phyloP scores from a whole-genome alignment of 2,329 filamentous ascomycete genomes.

The Pochonia chlamydosporia region DNA sequence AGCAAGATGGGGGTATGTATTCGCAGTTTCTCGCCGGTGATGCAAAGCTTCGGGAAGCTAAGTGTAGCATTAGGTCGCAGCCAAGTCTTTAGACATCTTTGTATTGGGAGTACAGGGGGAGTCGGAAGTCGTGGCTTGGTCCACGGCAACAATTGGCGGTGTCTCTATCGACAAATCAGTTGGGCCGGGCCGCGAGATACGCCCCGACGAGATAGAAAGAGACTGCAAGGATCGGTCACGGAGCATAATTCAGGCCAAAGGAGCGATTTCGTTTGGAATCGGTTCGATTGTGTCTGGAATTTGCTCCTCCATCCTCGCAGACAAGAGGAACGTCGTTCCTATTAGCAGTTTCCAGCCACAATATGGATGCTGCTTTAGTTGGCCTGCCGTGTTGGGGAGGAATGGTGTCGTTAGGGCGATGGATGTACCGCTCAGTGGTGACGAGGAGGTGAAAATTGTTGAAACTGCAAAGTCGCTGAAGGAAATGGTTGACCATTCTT shows the following conservation, averaged over 20 bases:
- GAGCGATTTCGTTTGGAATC: slow-evolving; percentile 44
- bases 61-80: no score
- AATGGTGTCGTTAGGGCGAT: slow-evolving; percentile 28
- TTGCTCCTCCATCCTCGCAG: slow-evolving; percentile 45
- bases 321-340: slow-evolving; percentile 39
- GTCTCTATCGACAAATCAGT: not conserved
- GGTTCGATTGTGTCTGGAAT: slow-evolving; percentile 40
- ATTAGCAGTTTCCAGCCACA: slow-evolving; percentile 43
- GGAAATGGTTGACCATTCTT: no score
- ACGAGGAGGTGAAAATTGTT: no score
- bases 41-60: no score
- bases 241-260: slow-evolving; percentile 42
- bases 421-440: no score
- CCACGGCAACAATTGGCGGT: not conserved
- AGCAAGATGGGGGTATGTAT: not conserved
- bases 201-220: no score
- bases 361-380: slow-evolving; percentile 41
- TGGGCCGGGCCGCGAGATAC: not conserved
- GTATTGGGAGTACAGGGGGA: not conserved
- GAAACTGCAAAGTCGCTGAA: no score
- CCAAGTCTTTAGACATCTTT: not conserved
- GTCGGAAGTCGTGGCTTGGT: not conserved
- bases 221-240: slow-evolving; percentile 29
- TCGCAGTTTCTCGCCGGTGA: no score
- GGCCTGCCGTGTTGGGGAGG: slow-evolving; percentile 42